Conservation (phyloP, 352 stramenopile species). For the Phytophthora uliginosa region DNA sequence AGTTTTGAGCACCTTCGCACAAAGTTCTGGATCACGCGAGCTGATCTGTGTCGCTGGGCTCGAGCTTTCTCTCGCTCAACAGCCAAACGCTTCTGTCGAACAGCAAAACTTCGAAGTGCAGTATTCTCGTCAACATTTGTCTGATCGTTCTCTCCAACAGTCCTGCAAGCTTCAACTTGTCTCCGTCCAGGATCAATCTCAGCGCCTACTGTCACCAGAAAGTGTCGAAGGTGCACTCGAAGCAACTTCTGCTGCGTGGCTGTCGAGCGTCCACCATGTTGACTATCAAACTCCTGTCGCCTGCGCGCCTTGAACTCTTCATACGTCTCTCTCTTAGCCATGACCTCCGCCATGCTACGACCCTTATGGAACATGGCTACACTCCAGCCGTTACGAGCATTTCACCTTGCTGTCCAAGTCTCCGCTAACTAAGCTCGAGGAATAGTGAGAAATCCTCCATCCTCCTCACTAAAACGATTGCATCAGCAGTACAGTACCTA, state of each 20-base stretch:
- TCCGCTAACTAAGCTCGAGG: neutral
- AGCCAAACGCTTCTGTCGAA: slow-evolving; percentile 29
- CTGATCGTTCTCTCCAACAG: neutral
- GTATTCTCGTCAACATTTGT: neutral
- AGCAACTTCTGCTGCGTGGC: slow-evolving; percentile 32
- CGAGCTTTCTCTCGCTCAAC: slow-evolving; percentile 19
- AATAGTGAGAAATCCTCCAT: too few relatives aligned
- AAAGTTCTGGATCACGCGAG: slow-evolving; percentile 19
- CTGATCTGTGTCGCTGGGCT: slow-evolving; percentile 15
- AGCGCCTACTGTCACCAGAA: slow-evolving; percentile 27
- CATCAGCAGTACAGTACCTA: too few relatives aligned
- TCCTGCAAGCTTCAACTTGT: neutral
- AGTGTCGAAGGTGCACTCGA: slow-evolving; percentile 40
- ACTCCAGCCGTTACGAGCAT: slow-evolving; percentile 11
- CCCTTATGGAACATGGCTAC: slow-evolving; percentile 38
- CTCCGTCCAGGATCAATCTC: slow-evolving; percentile 9
- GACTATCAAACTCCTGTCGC: slow-evolving; percentile 23
- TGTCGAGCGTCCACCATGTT: slow-evolving; percentile 12
- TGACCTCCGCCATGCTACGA: slow-evolving; percentile 16
- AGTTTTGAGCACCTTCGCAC: slow-evolving; percentile 2
- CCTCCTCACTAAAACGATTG: too few relatives aligned
- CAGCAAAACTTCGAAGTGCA: slow-evolving; percentile 14
- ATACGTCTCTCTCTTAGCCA: slow-evolving; percentile 30
- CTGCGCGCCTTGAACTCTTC: slow-evolving; percentile 35
- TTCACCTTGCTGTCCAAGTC: slow-evolving; percentile 6